These are phyloP conservation scores for Naganishia albida DNA, from an alignment of 1,284 basidiomycete genomes.

Conservation along the genomic window DNA sequence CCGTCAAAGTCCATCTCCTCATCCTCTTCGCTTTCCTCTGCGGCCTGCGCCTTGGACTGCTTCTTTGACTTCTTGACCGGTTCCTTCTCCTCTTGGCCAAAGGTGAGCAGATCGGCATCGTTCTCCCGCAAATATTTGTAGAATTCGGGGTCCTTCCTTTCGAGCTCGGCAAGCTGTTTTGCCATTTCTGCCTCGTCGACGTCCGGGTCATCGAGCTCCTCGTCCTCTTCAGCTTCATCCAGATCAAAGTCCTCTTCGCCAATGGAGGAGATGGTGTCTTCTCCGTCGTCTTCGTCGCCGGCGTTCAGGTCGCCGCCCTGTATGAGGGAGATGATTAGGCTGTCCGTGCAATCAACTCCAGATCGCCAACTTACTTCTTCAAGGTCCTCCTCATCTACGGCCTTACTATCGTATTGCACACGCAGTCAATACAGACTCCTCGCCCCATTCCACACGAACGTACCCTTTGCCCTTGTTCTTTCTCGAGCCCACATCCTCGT, in stretches of 20 bases:
- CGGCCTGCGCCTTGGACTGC: slow-evolving; percentile 52
- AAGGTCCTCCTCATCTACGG: slow-evolving; percentile 5
- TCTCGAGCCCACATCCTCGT: slow-evolving; percentile 51
- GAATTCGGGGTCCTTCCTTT: slow-evolving; percentile 96
- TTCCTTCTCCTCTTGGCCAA: slow-evolving; percentile 58
- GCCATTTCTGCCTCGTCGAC: slow-evolving; percentile 62
- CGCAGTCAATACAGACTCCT: not conserved
- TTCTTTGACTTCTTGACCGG: slow-evolving; percentile 54
- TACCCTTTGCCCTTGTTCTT: slow-evolving; percentile 39
- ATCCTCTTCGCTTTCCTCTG: slow-evolving; percentile 51
- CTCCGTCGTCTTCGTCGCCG: slow-evolving; percentile 55
- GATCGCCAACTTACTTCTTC: slow-evolving; percentile 7
- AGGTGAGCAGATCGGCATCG: slow-evolving; percentile 83
- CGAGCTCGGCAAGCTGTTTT: slow-evolving; percentile 79
- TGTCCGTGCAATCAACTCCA: not conserved
- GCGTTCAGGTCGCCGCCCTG: slow-evolving; percentile 65
- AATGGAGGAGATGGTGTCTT: slow-evolving; percentile 40
- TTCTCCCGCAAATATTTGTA: slow-evolving; percentile 98
- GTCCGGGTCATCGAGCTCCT: slow-evolving; percentile 58
- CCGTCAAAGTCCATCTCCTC: slow-evolving; percentile 53
- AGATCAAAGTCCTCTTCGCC: slow-evolving; percentile 41
- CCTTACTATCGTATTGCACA: slow-evolving; percentile 6
- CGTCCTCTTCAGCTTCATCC: slow-evolving; percentile 58
- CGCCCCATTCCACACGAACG: not conserved
- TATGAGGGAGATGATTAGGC: not conserved